Evolutionary conservation across 345 rosid genomes (phyloP), one percentile per base, ranked within the genome.

Genomic region (Rhodomyrtus tomentosa): DNA sequence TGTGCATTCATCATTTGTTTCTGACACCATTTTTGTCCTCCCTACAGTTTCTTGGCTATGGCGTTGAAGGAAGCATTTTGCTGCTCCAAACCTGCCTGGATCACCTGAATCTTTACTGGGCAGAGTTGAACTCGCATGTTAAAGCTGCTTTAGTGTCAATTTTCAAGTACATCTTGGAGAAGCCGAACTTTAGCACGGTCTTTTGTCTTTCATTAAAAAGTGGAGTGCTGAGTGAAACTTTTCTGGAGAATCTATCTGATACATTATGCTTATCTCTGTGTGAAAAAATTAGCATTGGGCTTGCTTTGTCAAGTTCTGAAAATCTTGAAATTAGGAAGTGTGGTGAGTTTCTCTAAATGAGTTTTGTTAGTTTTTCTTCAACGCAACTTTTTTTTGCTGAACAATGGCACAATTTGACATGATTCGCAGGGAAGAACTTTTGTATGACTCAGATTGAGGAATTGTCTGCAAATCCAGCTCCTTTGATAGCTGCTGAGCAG

Each of bases 211-310:
- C 98, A 7, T 85, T 95, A 8, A 84, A 89, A 52, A 87, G 85
- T 85, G 83, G 72, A 10, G 94, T 91, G 85, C 55, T 94, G 87
- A 90, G 85, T 83, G 93, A 88, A 74, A 90, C 86, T 9, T 85
- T 90, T 86, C 86, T 95, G 16, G 90, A 89, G 87, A 90, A 89
- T 85, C 89, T 96, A 32, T 89, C 92, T 1, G 83, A 82, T 83
- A 83, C 86, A 15, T 85, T 93, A 80, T 87, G 85, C 79, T 90
- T 96, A 86, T 92, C 99, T 1, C 53, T 89, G 53, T 84, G 91
- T 79, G 97, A 96, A 87, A 96, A 92, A 88, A 89, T 96, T 82
- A 90, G 87, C 85, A 85, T 93, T 85, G 95, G 92, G 89, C 95
- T 96, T 81, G 96, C 98, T 68, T 89, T 96, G 59, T 90, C 92